A percentile compares a stretch with the other conserved stretches of the same genome.
Conservation (phyloP, 176 grass and related monocot genomes). For the Stipa capillata region DNA sequence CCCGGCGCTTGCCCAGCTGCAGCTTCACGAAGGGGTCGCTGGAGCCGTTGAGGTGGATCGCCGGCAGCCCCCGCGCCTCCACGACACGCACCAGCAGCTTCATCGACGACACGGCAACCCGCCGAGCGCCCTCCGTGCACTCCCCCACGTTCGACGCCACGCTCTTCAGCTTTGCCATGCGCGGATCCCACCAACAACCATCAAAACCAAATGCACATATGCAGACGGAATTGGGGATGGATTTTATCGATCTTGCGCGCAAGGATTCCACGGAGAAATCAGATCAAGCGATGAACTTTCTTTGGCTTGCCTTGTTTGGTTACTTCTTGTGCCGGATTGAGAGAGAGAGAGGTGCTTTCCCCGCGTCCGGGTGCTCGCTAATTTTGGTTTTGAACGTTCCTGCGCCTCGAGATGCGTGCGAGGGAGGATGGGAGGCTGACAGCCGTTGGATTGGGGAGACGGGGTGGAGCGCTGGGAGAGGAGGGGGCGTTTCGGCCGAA, state of each 20-base stretch:
- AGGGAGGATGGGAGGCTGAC: no score
- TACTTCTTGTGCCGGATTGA: not conserved
- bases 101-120: slow-evolving; percentile 30
- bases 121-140: not conserved
- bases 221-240: not conserved
- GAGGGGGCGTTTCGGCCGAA: not conserved
- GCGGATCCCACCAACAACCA: not conserved
- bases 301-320: not conserved
- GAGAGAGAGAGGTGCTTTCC: not conserved
- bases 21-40: slow-evolving; percentile 90
- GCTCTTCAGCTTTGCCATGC: slow-evolving; percentile 28
- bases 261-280: not conserved
- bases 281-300: not conserved
- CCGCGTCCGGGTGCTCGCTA: not conserved
- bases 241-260: not conserved
- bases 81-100: slow-evolving; percentile 76
- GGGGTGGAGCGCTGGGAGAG: not conserved
- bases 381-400: not conserved
- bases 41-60: slow-evolving; percentile 63
- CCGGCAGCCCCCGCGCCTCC: slow-evolving; percentile 63
- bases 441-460: not conserved
- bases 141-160: slow-evolving; percentile 1
- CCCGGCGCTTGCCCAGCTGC: slow-evolving; percentile 76
- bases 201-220: not conserved
- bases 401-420: slow-evolving; percentile 5